Conservation (phyloP, 371 early-diverging fungal genomes). For the Massospora cicadina region DNA sequence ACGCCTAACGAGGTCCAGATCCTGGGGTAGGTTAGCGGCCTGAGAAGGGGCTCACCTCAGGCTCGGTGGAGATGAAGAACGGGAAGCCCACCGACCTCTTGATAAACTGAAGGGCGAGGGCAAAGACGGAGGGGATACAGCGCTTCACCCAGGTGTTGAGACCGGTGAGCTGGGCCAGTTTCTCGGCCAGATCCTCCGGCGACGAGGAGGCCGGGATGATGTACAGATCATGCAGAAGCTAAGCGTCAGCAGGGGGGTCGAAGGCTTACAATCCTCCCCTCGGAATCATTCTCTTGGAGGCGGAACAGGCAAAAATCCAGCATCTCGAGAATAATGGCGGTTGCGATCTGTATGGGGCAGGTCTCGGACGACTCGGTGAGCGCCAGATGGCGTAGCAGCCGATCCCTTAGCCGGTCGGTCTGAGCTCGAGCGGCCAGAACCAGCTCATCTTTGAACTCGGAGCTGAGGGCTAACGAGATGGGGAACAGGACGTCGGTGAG, state of each 20-base stretch:
- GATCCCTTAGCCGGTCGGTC: neutral
- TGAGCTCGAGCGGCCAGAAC: neutral
- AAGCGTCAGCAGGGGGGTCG: neutral
- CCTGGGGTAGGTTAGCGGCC: neutral
- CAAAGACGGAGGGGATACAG: neutral
- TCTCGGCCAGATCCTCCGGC: neutral
- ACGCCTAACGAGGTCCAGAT: neutral
- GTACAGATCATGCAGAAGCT: neutral
- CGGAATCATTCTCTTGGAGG: neutral
- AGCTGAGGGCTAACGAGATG: neutral
- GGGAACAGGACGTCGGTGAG: neutral
- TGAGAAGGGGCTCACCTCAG: neutral
- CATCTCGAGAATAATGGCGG: neutral
- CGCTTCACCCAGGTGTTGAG: neutral
- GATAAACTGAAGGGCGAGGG: neutral
- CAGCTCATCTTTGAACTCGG: neutral
- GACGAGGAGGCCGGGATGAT: neutral
- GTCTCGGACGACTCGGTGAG: neutral
- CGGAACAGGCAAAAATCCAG: neutral
- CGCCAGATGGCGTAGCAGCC: neutral
- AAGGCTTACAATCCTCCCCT: neutral
- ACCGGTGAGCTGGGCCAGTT: neutral
- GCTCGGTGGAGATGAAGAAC: neutral
- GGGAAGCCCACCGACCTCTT: neutral
- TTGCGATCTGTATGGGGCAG: neutral